A percentile compares a stretch with the other conserved stretches of the same genome.
These are phyloP conservation scores for Xylariaceae sp. DNA, from an alignment of 2,329 filamentous ascomycete species.

Conservation along the genomic window DNA sequence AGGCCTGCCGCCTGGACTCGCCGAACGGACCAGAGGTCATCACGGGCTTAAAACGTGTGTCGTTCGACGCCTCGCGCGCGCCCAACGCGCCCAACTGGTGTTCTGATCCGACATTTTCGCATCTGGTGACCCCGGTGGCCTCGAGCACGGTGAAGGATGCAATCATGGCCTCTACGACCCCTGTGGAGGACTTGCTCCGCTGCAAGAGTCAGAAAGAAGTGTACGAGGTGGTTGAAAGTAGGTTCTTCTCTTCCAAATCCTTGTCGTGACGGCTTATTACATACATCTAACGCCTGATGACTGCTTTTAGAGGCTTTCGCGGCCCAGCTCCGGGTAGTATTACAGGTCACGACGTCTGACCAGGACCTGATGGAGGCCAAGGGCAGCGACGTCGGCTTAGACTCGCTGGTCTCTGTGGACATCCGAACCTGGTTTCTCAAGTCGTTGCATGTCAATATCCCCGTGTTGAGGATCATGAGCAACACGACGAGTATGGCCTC, in stretches of 20 bases:
- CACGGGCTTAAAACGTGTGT: constrained; percentile 5
- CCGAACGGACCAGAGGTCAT: constrained; percentile 18
- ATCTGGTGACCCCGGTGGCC: too few species aligned
- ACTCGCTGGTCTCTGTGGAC: constrained; percentile 24
- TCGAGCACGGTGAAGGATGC: too few species aligned
- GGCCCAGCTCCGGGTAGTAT: constrained; percentile 7
- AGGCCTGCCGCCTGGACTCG: constrained; percentile 13
- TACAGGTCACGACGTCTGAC: constrained; percentile 12
- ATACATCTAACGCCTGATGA: neutral
- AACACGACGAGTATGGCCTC: neutral
- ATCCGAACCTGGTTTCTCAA: constrained; percentile 44
- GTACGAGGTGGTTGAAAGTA: too few species aligned
- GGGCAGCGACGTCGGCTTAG: constrained; percentile 11
- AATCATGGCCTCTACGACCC: too few species aligned
- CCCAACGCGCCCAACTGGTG: constrained; percentile 13
- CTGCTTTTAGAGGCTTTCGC: constrained; percentile 8
- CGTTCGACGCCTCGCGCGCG: constrained; percentile 1
- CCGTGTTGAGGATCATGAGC: constrained; percentile 31
- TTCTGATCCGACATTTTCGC: constrained; percentile 17
- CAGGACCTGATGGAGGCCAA: constrained; percentile 15
- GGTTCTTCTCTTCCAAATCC: too few species aligned
- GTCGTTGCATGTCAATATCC: constrained; percentile 37
- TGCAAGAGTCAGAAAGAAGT: too few species aligned
- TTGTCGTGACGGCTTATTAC: neutral
- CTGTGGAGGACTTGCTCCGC: too few species aligned